These are phyloP conservation scores for Candida neerlandica DNA, from an alignment of 1,139 yeast genomes.

Conservation along the genomic window DNA sequence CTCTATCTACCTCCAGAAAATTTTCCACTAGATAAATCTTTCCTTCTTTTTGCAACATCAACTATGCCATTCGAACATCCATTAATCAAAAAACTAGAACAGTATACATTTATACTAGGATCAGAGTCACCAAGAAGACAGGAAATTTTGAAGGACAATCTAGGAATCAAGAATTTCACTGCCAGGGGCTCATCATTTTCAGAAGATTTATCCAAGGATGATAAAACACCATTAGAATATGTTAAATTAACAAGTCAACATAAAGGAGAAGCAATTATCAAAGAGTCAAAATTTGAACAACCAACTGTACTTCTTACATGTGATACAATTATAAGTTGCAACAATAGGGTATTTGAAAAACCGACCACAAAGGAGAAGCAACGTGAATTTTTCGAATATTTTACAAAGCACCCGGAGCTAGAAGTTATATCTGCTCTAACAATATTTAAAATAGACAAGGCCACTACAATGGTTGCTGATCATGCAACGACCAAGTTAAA, in stretches of 20 bases:
- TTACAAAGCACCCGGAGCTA: conserved; percentile 48
- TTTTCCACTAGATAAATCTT: no score
- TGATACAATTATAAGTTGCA: conserved; percentile 79
- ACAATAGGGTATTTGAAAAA: conserved; percentile 71
- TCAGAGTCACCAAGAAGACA: conserved; percentile 82
- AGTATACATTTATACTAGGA: conserved; percentile 60
- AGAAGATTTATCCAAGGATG: conserved; percentile 67
- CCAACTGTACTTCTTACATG: conserved; percentile 56
- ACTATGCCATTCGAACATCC: conserved; percentile 20
- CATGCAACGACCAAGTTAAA: conserved; percentile 25
- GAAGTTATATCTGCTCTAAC: conserved; percentile 71
- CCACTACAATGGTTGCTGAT: conserved; percentile 5
- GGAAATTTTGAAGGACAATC: conserved; percentile 60
- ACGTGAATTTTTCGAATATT: conserved; percentile 48
- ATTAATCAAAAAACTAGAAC: conserved; percentile 27
- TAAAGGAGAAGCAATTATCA: conserved; percentile 59
- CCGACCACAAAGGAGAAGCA: conserved; percentile 55
- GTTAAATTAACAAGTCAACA: conserved; percentile 69
- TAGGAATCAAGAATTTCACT: conserved; percentile 52
- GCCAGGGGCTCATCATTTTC: conserved; percentile 64
- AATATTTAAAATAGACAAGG: conserved; percentile 42
- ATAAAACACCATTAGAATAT: conserved; percentile 57
- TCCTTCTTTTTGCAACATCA: no score
- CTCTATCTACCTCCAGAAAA: no score
- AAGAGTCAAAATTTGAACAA: conserved; percentile 21